A percentile compares a stretch with the other conserved stretches of the same genome.
Evolutionary conservation across 75 land plant species (phyloP).

Genomic region (Chamaecyparis obtusa): DNA sequence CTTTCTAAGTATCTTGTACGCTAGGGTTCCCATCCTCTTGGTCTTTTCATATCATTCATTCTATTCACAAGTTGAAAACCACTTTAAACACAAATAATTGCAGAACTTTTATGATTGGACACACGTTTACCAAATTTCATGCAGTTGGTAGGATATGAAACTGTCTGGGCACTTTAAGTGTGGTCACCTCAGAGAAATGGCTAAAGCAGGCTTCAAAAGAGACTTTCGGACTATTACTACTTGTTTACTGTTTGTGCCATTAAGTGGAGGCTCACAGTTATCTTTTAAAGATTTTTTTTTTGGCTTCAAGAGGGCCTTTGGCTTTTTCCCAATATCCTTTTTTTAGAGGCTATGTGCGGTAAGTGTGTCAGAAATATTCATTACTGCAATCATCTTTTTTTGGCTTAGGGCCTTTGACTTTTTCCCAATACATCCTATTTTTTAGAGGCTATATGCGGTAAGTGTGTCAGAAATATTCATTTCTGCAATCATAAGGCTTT

Average conservation of each 20-base stretch:
- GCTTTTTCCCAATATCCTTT: background rate
- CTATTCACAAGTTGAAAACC: background rate
- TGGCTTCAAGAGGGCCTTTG: background rate
- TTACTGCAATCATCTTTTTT: background rate
- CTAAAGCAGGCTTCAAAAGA: background rate
- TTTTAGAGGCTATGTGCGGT: background rate
- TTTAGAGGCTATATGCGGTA: background rate
- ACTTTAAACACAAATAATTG: background rate
- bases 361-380: background rate
- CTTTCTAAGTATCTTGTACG: background rate
- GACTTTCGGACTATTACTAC: background rate
- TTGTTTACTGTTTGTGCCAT: background rate
- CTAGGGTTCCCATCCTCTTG: background rate
- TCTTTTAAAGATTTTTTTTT: background rate
- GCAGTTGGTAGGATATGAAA: background rate
- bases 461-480: background rate
- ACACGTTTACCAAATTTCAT: background rate
- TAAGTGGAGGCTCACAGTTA: background rate
- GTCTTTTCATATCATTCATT: background rate
- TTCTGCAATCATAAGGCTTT: background rate
- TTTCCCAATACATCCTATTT: background rate
- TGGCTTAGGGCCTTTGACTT: background rate
- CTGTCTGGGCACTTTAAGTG: background rate
- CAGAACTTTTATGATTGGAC: background rate
- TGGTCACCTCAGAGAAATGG: background rate